Evolutionary conservation across 1,139 yeast species (phyloP), one percentile per base, ranked within the genome.

Genomic region (Saccharomyces hybrid): DNA sequence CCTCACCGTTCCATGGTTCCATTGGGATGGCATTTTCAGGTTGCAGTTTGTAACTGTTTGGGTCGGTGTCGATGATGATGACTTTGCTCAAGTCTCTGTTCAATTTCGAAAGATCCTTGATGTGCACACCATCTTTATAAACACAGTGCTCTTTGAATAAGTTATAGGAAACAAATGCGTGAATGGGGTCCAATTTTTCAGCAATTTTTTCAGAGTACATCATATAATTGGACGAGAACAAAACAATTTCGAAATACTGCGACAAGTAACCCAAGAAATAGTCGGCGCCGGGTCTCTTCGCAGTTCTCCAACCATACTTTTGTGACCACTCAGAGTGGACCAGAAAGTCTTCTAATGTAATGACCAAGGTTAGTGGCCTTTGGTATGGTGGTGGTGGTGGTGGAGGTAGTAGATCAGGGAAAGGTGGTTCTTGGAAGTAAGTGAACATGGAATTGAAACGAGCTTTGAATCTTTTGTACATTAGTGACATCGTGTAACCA

Each of bases 221-320:
- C 81, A 85, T 87, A 66, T 87, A 86, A 71, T 88, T 88, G 58
- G 90, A 83, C 38, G 95, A 82, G 70, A 93, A 93, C 53, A 95
- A 75, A 55, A 95, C 98, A 68, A 93, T 86, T 74, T 93, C 99
- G 73, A 93, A 93, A 75, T 90, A 91, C 73, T 89, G 97, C 5
- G 97, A 88, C 65, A 93, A 78, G 73, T 93, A 93, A 41, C 96
- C 96, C 71, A 93, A 77, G 75, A 93, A 93, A 77, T 95, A 95
- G 73, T 95, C 99, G 59, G 89, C 83, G 57, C 99, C 99, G 48
- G 99, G 99, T 76, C 99, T 88, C 78, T 95, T 95, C 48, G 96
- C 98, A 21, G 98, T 93, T 75, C 96, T 84, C 99, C 99, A 93
- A 53, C 99, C 99, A 69, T 84, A 80, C 71, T 88, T 83, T 62